Evolutionary conservation across 2,329 filamentous ascomycete genomes (phyloP), one percentile per base, ranked within the genome.

Genomic region (Magnaporthales sp.): DNA sequence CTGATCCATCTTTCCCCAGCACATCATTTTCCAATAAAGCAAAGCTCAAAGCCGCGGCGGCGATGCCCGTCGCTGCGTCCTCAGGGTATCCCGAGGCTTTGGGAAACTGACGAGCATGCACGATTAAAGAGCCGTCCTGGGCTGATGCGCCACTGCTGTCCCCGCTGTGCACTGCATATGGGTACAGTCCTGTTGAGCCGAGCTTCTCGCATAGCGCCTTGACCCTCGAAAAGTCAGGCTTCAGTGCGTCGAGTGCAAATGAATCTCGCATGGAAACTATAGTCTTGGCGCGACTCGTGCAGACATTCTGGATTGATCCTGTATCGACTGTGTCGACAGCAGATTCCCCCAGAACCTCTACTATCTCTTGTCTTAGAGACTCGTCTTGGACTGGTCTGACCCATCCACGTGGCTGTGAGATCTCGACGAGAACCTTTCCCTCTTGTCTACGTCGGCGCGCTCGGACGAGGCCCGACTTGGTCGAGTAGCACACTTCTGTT

Each of bases 261-360:
- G 15, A 4, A 26, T 63, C 61, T 11, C 30, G 22, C 27, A 63
- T 31, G 8, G 30, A n/a, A 8, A 63, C 30, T n/a, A 63, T 27
- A 13, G 61, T 63, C 29, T 63, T 63, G 61, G 61, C 30, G 8
- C 61, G 61, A 19, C 61, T 63, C 9, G 61, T 63, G 61, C 61
- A 46, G 8, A 19, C 61, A 10, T 63, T 63, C 61, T 63, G 61
- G 61, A 46, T 26, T 13, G 61, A 30, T 30, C 7, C 29, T 3
- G 30, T 29, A n/a, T 31, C n/a, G 29, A 32, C 19, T 19, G 22
- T 22, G 15, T 32, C 29, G 11, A 19, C 15, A 24, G 13, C 29
- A 19, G 29, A 32, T 11, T 9, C 31, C 24, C 61, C 61, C 19
- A 63, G 30, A 7, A 63, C 61, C 11, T 7, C 15, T 31, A 22